Evolutionary conservation across 805 yeast genomes (phyloP), one percentile per base, ranked within the genome.

Genomic region (Wickerhamomyces alni): DNA sequence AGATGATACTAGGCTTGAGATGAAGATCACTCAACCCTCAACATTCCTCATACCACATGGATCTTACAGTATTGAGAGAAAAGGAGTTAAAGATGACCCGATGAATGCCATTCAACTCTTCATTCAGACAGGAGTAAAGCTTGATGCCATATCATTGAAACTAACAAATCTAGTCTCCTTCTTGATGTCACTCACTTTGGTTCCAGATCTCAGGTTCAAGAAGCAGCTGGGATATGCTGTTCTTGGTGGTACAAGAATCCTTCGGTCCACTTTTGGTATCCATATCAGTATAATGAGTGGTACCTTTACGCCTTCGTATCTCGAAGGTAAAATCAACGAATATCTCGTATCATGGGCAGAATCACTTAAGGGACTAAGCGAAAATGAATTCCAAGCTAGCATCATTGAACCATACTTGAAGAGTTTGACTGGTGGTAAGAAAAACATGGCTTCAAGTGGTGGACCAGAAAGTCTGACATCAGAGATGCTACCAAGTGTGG

Each of bases 151-250:
- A 7, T 48, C 52, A 1, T 58, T 65, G 33, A 54, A 77, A 0
- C 40, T 78, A 40, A 69, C 82, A 0, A 62, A 61, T 17, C 52
- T 82, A 5, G 46, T 73, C 1, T 68, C 75, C 1, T 73, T 65
- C 52, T 37, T 73, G n/a, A 48, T 82, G 47, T 63, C 75, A 0
- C 45, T 64, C 8, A 58, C 68, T 1, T 61, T 75, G 16, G 57
- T 63, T 1, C 61, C 69, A 3, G 78, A 73, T 35, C 56, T 82
- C 15, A 59, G 89, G 44, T 68, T 67, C 16, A 71, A 69, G 47
- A 69, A 68, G 42, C 83, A 77, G 45, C 55, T 83, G 39, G 89
- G 87, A 0, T 83, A 83, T 52, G 66, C 70, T 5, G 75, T 80
- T 0, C 47, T 70, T n/a, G 74, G 80, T 17, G 87, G 87, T 0